Conservation (phyloP, 1,139 yeast genomes). For the Hemisphaericaspora xylofermentans region DNA sequence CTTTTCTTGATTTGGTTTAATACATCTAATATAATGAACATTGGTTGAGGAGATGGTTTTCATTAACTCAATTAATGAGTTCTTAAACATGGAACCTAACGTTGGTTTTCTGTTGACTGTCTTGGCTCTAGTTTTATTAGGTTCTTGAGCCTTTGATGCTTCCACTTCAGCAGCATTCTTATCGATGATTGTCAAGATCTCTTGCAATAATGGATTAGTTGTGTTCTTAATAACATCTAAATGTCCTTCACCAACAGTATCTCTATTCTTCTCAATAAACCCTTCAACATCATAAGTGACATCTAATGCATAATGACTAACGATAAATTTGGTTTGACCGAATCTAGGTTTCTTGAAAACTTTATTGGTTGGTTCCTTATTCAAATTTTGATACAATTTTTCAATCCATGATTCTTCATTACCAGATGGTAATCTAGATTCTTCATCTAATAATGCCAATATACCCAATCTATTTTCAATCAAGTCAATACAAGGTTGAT, state of each 20-base stretch:
- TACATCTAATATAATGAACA: slow-evolving; percentile 95
- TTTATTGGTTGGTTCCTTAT: slow-evolving; percentile 71
- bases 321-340: slow-evolving; percentile 88
- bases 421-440: slow-evolving; percentile 92
- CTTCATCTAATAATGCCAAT: slow-evolving; percentile 87
- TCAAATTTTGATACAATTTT: slow-evolving; percentile 83
- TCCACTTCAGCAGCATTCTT: slow-evolving; percentile 56
- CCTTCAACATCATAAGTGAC: slow-evolving; percentile 93
- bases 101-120: slow-evolving; percentile 80
- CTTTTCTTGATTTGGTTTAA: slow-evolving; percentile 92
- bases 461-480: slow-evolving; percentile 91
- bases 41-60: slow-evolving; percentile 88
- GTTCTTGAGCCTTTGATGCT: slow-evolving; percentile 42
- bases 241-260: slow-evolving; percentile 95
- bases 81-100: slow-evolving; percentile 89
- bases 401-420: slow-evolving; percentile 90
- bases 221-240: slow-evolving; percentile 77
- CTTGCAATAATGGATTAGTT: slow-evolving; percentile 60
- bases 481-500: slow-evolving; percentile 93
- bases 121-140: slow-evolving; percentile 30
- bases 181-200: slow-evolving; percentile 66
- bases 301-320: slow-evolving; percentile 91
- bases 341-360: slow-evolving; percentile 93
- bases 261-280: slow-evolving; percentile 94
- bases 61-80: slow-evolving; percentile 91